Base-by-base conservation (phyloP, 805 yeast genomes). In the Zygotorulaspora danielsina region DNA sequence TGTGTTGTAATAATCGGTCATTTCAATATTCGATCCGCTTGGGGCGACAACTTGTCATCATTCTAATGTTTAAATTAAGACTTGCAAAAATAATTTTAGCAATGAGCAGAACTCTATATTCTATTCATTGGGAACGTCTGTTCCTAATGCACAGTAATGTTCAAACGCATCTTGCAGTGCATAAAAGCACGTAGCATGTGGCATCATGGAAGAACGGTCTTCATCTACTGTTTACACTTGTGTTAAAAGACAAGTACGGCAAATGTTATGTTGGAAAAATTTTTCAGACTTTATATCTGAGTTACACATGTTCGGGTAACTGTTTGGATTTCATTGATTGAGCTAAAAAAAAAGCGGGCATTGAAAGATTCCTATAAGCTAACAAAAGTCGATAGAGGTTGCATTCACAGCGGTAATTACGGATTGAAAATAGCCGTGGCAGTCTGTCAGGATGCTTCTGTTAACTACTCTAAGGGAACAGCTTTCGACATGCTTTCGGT, bases 1-100 rank as follows among this genome's bases (percentile, higher is more conserved):
- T 40, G 44, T 36, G 53, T 49, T 50, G 54, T 46, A 34, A 35
- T 36, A 42, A 34, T 55, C 61, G 45, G 61, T 55, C 59, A 55
- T 51, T 44, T 49, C 58, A 41, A 41, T 31, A 38, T 27, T 48
- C 46, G 59, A 55, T 61, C 66, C 67, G 67, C 56, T 57, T 63
- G 67, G 67, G 67, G 67, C 67, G 67, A 63, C 67, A 63, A 57
- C 67, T 42, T 48, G 63, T 61, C 66, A 60, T 59, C 67, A 55
- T 39, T 39, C 43, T 39, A 39, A 39, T 19, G 16, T 19, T 6
- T n/a, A 18, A 32, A 9, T 32, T 22, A 19, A 11, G 7, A 30
- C 21, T 16, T 28, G 26, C 18, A 13, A n/a, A 16, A 34, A 4
- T 24, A n/a, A 24, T 7, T 27, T 5, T 27, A 15, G 15, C 31